These are phyloP conservation scores for Aspergillus saccharolyticus DNA, from an alignment of 495 filamentous ascomycete species.

Conservation along the genomic window DNA sequence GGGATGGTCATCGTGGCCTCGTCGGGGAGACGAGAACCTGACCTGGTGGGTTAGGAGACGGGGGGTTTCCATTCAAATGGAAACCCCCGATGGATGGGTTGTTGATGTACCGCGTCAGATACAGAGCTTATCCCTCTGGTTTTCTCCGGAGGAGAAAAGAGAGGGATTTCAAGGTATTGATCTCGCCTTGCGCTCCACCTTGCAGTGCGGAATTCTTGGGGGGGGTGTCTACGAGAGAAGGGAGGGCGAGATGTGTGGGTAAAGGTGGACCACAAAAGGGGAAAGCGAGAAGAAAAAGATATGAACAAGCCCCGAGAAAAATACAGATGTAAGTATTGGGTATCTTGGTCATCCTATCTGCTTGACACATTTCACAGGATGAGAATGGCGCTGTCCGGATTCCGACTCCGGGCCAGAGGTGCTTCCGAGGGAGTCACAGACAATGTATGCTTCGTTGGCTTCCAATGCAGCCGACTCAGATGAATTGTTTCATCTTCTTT, in stretches of 20 bases:
- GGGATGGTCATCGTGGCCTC: not conserved
- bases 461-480: too few relatives aligned
- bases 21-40: not conserved
- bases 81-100: conserved; percentile 5
- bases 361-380: not conserved
- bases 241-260: conserved; percentile 5
- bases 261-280: too few relatives aligned
- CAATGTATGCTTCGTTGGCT: too few relatives aligned
- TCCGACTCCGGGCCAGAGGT: too few relatives aligned
- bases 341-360: conserved; percentile 6
- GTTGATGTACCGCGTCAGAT: conserved; percentile 55
- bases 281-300: conserved; percentile 8
- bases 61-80: not conserved
- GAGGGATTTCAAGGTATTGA: conserved; percentile 50
- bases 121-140: conserved; percentile 50
- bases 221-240: conserved; percentile 5
- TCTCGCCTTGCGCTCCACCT: conserved; percentile 57
- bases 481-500: too few relatives aligned
- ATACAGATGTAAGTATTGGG: conserved; percentile 4
- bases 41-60: not conserved
- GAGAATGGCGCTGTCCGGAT: not conserved
- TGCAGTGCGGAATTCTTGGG: conserved; percentile 38
- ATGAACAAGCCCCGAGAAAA: conserved; percentile 1
- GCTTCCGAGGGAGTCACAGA: not conserved
- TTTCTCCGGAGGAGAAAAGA: conserved; percentile 2